These are phyloP conservation scores for Ananas comosus DNA, from an alignment of 176 grass and related monocot species.

Conservation along the genomic window DNA sequence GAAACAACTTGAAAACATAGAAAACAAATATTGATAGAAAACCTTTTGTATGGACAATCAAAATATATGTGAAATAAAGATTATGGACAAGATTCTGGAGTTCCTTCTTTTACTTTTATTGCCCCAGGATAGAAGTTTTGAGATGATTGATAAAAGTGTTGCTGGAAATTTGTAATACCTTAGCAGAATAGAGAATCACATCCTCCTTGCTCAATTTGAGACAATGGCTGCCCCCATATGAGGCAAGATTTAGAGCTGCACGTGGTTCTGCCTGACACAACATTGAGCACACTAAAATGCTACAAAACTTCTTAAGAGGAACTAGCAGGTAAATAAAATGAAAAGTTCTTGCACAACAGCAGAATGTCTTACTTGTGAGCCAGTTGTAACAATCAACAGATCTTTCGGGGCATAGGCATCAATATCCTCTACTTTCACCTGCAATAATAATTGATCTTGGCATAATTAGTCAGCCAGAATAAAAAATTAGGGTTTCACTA, in stretches of 20 bases:
- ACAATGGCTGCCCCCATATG: slow-evolving; percentile 84
- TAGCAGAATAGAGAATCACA: slow-evolving; percentile 85
- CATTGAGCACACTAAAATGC: slow-evolving; percentile 13
- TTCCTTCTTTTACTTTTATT: not conserved
- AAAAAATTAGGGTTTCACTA: not conserved
- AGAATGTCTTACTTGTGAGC: slow-evolving; percentile 85
- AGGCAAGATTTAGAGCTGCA: slow-evolving; percentile 94
- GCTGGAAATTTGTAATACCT: slow-evolving; percentile 37
- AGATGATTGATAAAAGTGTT: too few species aligned
- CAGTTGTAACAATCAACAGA: slow-evolving; percentile 92
- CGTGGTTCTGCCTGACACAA: slow-evolving; percentile 85
- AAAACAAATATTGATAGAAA: not conserved
- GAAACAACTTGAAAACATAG: slow-evolving; percentile 6
- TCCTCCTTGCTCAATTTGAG: slow-evolving; percentile 90
- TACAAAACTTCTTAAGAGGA: slow-evolving; percentile 27
- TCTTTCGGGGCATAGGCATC: slow-evolving; percentile 88
- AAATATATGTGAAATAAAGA: not conserved
- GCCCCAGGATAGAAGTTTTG: too few species aligned
- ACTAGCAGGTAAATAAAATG: not conserved
- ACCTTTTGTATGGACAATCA: too few species aligned
- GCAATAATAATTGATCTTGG: slow-evolving; percentile 11
- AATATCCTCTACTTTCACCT: slow-evolving; percentile 98
- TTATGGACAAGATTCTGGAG: not conserved
- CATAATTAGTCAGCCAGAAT: slow-evolving; percentile 21
- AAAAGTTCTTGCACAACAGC: not conserved